Evolutionary conservation across 768 basidiomycete genomes (phyloP), one percentile per base, ranked within the genome.

Genomic region (Chalciporus pseudorubinellus): DNA sequence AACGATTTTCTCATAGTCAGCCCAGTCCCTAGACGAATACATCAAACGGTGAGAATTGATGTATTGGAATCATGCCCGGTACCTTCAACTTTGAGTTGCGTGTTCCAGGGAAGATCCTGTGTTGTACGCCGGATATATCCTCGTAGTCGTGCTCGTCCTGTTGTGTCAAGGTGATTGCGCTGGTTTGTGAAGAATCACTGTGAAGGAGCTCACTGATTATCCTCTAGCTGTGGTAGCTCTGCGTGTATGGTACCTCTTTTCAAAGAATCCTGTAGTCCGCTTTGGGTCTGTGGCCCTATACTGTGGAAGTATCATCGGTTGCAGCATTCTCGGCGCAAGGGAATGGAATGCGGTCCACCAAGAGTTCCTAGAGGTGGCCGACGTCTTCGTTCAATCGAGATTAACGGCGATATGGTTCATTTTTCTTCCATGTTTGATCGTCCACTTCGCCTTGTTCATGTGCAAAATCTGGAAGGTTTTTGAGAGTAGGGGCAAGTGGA

Each of bases 201-300:
- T 16, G 40, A 4, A 11, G 16, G 26, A 33, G 31, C 40, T 50
- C 44, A 28, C 8, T 26, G 18, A 44, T 21, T 46, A 31, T 29
- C 46, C 33, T 31, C 22, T 40, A 76, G 74, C 68, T 19, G 73
- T 74, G 38, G 66, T 76, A 14, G 67, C 71, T 28, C 59, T 69
- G 34, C 69, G 75, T 24, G 68, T 74, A 22, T 77, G 73, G 73
- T 73, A 73, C 55, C 67, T 75, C 39, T 76, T 74, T 50, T 65
- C 71, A 6, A 61, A 63, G 26, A 67, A 64, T 42, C 62, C 49
- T 26, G 6, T 29, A 10, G 54, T 72, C 28, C 69, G 63, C 40
- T 51, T 65, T 21, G 56, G 52, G n/a, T 61, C 74, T 34, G 52
- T 71, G 24, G 52, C 57, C 18, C 53, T 61, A 16, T 75, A 74